Evolutionary conservation across 2,329 filamentous ascomycete species (phyloP), one percentile per base, ranked within the genome.

Genomic region (Daldinia sp.): DNA sequence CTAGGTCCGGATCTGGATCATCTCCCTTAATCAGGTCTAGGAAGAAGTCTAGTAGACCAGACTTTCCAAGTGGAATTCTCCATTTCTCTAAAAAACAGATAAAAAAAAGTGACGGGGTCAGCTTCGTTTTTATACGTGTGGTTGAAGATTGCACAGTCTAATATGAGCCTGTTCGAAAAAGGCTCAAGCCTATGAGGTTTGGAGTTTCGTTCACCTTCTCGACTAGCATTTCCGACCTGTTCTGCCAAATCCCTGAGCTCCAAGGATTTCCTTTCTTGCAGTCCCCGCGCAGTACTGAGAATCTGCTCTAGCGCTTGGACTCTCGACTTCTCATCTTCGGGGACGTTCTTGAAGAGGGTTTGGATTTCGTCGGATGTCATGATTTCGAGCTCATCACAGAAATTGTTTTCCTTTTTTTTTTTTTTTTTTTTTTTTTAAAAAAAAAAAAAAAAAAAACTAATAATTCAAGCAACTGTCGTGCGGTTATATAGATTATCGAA

Each of bases 41-140:
- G 68, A 87, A 86, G 74, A 87, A 85, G 17, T 81, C 78, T 7
- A 89, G 73, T 29, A 89, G 75, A 1, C 85, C 85, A 0, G 87
- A 86, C 25, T 85, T 80, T 5, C 86, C 87, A 8, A 87, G 76
- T 0, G 87, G 82, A 21, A 79, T 69, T 58, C 87, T 80, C 85
- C 86, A 89, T 45, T 80, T 79, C 37, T 79, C 86, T 88, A 63
- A 9, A 29, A 17, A 3, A 11, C n/a, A n/a, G n/a, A n/a, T n/a
- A n/a, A n/a, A n/a, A n/a, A n/a, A n/a, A n/a, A 17, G 15, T 23
- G 43, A 75, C n/a, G n/a, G 50, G 73, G 69, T 61, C 39, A 63
- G 64, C 37, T 27, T 37, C 7, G 17, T 4, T 3, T 9, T 47
- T 10, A 21, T 41, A 9, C 10, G 7, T 37, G 15, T 30, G 47